Base-by-base conservation (phyloP, 192 early-diverging fungal genomes). In the Backusella macrospora region DNA sequence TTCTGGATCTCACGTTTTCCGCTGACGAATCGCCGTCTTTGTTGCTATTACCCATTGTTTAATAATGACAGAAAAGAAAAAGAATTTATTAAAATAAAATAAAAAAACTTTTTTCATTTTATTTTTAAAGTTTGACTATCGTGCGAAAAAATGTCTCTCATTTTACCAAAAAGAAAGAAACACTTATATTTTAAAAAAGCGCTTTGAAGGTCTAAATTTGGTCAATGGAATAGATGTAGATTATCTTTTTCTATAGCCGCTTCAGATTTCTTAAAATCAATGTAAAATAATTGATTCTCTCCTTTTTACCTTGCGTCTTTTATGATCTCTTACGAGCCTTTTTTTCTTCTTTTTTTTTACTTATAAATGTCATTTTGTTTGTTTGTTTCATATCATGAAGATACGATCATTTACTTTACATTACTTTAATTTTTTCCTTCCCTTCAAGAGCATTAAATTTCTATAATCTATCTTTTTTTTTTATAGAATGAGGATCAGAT, bases 201-300 rank as follows among this genome's bases (percentile, higher is more conserved):
- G 52, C 21, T 5, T 59, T 23, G 12, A 23, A 9, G 3, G 26
- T 14, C 52, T 23, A 59, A 23, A 26, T 59, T 13, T 59, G 52
- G 52, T 9, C 21, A 59, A 26, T n/a, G 13, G 5, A 59, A 26
- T 26, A 59, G 52, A 59, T 59, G 52, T 26, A 59, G 52, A 59
- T 59, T 59, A 59, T 59, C 52, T 26, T 59, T 59, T 59, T 59
- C 52, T 59, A 59, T 59, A 59, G 26, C 52, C 52, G 52, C 49
- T 7, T 18, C 21, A 18, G 5, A 26, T 12, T 12, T 55, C 52
- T 55, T 55, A 55, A 52, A 52, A 52, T 21, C 18, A 52, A 2
- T 6, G 18, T 55, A 55, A 55, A 55, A 21, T 18, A 55, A 55
- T 55, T 16, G 16, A 1, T 52, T 52, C n/a, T 48, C n/a, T 49